Percentiles rank a stretch among this genome's conserved stretches.
These are phyloP conservation scores for Acacia confusa DNA, from an alignment of 306 rosid genomes.

Conservation along the genomic window DNA sequence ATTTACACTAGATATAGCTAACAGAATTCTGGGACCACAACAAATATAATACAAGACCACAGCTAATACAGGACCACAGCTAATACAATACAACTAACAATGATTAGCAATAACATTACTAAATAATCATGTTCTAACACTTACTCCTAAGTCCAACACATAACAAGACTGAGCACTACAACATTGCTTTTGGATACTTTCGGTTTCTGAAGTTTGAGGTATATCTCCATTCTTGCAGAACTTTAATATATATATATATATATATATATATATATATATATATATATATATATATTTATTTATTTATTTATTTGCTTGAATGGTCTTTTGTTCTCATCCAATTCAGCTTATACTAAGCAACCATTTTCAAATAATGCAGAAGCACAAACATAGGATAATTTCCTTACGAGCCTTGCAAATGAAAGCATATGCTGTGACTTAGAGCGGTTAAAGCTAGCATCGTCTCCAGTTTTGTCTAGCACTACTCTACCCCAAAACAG, in stretches of 20 bases:
- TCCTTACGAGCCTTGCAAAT: too few species aligned
- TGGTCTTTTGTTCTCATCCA: conserved; percentile 53
- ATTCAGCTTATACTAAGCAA: conserved; percentile 50
- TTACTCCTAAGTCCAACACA: conserved; percentile 95
- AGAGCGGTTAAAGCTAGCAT: conserved; percentile 38
- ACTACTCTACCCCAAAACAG: conserved; percentile 26
- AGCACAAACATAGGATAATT: conserved; percentile 54
- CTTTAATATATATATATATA: conserved; percentile 33
- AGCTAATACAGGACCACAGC: too few species aligned
- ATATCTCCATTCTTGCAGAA: conserved; percentile 47
- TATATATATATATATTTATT: too few species aligned
- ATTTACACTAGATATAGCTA: too few species aligned
- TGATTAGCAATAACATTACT: too few species aligned
- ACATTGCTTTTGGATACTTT: conserved; percentile 53
- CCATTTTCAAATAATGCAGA: conserved; percentile 56
- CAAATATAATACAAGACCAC: too few species aligned
- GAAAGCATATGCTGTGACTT: conserved; percentile 64
- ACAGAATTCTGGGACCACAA: too few species aligned
- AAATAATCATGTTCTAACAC: too few species aligned
- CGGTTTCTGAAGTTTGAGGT: conserved; percentile 42
- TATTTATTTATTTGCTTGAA: conserved; percentile 62
- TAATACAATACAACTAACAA: too few species aligned
- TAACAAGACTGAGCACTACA: conserved; percentile 67
- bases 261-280: too few species aligned
- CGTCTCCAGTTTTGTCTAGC: conserved; percentile 27